Conservation (phyloP, 352 stramenopile species). For the Phytophthora niederhauseri region DNA sequence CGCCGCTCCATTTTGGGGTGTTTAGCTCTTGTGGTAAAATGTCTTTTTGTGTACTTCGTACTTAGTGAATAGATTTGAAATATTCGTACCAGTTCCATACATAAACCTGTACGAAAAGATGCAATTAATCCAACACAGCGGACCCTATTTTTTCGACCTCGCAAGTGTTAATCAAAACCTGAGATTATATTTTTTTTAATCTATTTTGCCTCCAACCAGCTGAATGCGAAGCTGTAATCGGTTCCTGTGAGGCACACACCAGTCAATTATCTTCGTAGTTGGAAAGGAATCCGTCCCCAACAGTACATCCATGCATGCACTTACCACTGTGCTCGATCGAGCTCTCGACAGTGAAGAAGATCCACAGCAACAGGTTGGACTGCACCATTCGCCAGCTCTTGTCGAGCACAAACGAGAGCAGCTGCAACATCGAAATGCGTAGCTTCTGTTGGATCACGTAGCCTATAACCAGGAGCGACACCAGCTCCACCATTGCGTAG, state of each 20-base stretch:
- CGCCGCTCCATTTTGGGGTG: not conserved
- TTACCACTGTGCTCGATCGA: not conserved
- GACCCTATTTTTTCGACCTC: too few relatives aligned
- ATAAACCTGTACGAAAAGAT: not conserved
- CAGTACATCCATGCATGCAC: not conserved
- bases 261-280: too few relatives aligned
- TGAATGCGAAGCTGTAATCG: not conserved
- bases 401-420: not conserved
- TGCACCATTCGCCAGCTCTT: constrained; percentile 1
- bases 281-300: not conserved
- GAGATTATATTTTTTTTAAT: too few relatives aligned
- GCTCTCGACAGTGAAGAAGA: constrained; percentile 1
- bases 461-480: not conserved
- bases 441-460: not conserved
- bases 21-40: too few relatives aligned
- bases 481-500: not conserved
- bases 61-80: not conserved
- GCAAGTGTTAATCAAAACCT: not conserved
- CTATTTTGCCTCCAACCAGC: not conserved
- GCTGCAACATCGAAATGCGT: not conserved
- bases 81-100: not conserved
- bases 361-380: constrained; percentile 1
- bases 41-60: not conserved
- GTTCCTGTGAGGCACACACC: not conserved
- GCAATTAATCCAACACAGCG: not conserved